Percentiles rank a stretch among this genome's conserved stretches.
phyloP scores from a whole-genome alignment of 352 stramenopile species.

The Phytophthora aleatoria region DNA sequence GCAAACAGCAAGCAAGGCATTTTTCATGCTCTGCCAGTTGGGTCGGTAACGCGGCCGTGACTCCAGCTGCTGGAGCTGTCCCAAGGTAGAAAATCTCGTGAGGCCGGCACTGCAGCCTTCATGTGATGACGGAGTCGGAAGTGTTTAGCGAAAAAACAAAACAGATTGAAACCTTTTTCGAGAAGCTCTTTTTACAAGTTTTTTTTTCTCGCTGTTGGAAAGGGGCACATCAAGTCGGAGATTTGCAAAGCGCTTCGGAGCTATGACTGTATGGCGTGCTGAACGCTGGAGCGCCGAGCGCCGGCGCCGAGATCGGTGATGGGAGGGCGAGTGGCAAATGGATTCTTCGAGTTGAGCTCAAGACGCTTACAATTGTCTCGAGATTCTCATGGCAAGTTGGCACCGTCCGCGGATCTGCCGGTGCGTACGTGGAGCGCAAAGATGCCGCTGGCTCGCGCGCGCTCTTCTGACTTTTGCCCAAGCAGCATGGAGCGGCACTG shows the following conservation, averaged over 20 bases:
- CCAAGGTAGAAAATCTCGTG: constrained; percentile 21
- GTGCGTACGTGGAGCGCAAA: constrained; percentile 19
- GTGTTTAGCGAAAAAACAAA: constrained; percentile 11
- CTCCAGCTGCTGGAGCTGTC: constrained; percentile 26
- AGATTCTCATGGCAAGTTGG: constrained; percentile 4
- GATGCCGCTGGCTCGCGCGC: constrained; percentile 7
- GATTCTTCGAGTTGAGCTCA: constrained; percentile 16
- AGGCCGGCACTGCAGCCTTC: neutral
- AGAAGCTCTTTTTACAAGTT: neutral
- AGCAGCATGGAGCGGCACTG: constrained; percentile 10
- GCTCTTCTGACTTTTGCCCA: constrained; percentile 21
- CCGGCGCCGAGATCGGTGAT: neutral
- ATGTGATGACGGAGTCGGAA: constrained; percentile 3
- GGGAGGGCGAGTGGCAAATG: neutral
- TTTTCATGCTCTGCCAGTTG: neutral
- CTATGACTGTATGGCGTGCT: constrained; percentile 20
- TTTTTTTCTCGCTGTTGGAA: constrained; percentile 14
- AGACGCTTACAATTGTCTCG: constrained; percentile 13
- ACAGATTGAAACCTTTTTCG: neutral
- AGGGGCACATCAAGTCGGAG: constrained; percentile 31
- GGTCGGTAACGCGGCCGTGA: neutral
- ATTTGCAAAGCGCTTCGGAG: constrained; percentile 28
- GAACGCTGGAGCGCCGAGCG: neutral
- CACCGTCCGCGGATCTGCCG: constrained; percentile 18
- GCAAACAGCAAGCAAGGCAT: neutral